A percentile compares a stretch with the other conserved stretches of the same genome.
Conservation (phyloP, 2,329 filamentous ascomycete genomes). For the Phialemoniopsis sp. region DNA sequence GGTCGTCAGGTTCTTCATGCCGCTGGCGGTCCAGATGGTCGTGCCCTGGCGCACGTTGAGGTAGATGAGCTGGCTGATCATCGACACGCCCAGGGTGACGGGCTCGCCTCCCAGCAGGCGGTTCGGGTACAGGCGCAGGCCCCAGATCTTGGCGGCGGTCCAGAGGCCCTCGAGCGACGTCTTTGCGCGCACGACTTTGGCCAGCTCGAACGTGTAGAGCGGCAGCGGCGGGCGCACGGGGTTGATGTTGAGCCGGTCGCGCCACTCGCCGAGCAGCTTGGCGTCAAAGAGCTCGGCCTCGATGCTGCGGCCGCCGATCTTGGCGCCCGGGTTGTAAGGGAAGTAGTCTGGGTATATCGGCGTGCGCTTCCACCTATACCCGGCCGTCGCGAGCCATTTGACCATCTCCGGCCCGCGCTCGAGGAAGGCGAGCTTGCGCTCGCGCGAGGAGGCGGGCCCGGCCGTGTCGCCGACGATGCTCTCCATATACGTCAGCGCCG, state of each 20-base stretch:
- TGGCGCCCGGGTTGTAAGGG: slow-evolving; percentile 14
- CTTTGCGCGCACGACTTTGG: slow-evolving; percentile 8
- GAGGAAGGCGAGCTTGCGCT: slow-evolving; percentile 20
- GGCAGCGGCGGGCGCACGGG: slow-evolving; percentile 6
- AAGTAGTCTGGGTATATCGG: slow-evolving; percentile 25
- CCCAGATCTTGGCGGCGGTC: slow-evolving; percentile 4
- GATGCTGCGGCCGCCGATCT: slow-evolving; percentile 16
- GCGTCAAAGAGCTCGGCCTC: slow-evolving; percentile 20
- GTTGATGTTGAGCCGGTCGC: slow-evolving; percentile 8
- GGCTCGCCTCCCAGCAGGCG: slow-evolving; percentile 10
- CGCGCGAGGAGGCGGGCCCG: slow-evolving; percentile 20
- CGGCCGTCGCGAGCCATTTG: slow-evolving; percentile 17
- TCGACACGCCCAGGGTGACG: slow-evolving; percentile 15
- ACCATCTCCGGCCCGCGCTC: slow-evolving; percentile 23
- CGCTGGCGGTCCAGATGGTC: slow-evolving; percentile 8
- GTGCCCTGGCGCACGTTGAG: slow-evolving; percentile 8
- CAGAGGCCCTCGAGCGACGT: slow-evolving; percentile 5
- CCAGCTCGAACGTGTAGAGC: slow-evolving; percentile 9
- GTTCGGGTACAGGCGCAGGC: slow-evolving; percentile 5
- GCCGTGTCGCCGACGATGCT: slow-evolving; percentile 19
- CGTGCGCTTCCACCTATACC: slow-evolving; percentile 18
- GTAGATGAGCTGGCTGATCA: slow-evolving; percentile 15
- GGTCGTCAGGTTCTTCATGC: slow-evolving; percentile 9
- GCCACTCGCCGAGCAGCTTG: slow-evolving; percentile 18
- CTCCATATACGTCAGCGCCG: slow-evolving; percentile 21